These are phyloP conservation scores for Dendrocalamus latiflorus DNA, from an alignment of 202 grass and related monocot genomes.

Conservation along the genomic window DNA sequence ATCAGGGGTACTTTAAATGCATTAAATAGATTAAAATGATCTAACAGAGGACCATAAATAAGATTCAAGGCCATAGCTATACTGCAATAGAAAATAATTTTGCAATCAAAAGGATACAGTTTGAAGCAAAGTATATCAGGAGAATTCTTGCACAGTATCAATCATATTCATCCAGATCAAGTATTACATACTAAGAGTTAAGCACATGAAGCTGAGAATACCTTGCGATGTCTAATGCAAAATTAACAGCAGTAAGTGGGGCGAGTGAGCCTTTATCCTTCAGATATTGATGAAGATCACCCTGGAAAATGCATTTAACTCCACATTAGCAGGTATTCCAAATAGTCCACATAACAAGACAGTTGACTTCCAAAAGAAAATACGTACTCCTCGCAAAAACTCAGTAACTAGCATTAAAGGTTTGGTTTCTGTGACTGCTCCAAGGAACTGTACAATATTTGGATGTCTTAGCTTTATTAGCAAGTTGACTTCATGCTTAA, in stretches of 20 bases:
- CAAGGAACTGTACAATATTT: constrained; percentile 99
- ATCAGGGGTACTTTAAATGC: not conserved
- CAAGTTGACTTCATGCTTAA: constrained; percentile 98
- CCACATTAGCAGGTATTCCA: not conserved
- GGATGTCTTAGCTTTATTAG: constrained; percentile 97
- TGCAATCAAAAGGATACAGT: not conserved
- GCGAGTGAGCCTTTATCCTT: constrained; percentile 84
- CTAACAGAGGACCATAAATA: not conserved
- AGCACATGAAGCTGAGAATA: constrained; percentile 33
- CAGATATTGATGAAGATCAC: constrained; percentile 96
- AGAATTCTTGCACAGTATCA: not conserved
- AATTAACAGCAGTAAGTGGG: constrained; percentile 70
- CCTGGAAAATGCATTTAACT: constrained; percentile 50
- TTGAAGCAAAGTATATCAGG: not conserved
- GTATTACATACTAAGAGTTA: not conserved
- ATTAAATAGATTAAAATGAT: not conserved
- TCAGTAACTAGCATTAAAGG: constrained; percentile 96
- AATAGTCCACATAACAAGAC: not conserved
- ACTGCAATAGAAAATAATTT: constrained; percentile 9
- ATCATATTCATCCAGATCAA: constrained; percentile 18
- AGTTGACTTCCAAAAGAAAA: constrained; percentile 13
- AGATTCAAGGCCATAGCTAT: not conserved
- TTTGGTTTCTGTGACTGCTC: constrained; percentile 94
- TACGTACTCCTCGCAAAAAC: constrained; percentile 77
- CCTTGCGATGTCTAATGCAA: constrained; percentile 96